These are phyloP conservation scores for Diaporthe helianthi DNA, from an alignment of 2,329 filamentous ascomycete species.

Conservation along the genomic window DNA sequence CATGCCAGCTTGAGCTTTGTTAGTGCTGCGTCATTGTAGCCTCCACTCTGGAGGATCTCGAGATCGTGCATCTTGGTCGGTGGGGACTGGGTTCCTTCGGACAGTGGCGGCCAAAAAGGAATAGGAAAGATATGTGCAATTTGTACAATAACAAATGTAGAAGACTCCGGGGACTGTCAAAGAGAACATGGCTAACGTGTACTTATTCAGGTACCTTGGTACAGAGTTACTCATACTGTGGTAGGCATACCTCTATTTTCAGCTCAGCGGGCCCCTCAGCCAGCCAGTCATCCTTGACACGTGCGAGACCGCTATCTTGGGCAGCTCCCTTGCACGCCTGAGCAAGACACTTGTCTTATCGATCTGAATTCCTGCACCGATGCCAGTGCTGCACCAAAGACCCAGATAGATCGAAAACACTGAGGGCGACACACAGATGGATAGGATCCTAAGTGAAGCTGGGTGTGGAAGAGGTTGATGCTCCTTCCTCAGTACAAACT, in stretches of 20 bases:
- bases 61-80: constrained; percentile 43
- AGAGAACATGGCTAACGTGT: background rate
- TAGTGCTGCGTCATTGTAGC: constrained; percentile 41
- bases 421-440: background rate
- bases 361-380: background rate
- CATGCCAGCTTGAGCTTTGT: constrained; percentile 47
- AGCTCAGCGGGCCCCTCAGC: constrained; percentile 9
- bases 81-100: background rate
- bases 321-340: constrained; percentile 9
- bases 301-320: constrained; percentile 17
- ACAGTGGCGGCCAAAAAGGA: background rate
- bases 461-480: background rate
- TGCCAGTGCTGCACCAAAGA: too few species aligned
- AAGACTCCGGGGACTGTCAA: background rate
- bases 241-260: constrained; percentile 19
- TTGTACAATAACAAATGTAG: too few species aligned
- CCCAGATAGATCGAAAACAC: background rate
- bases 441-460: background rate
- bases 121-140: background rate
- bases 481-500: background rate
- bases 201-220: background rate
- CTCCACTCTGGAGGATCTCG: constrained; percentile 42
- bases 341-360: constrained; percentile 25
- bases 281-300: constrained; percentile 33
- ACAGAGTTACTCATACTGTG: too few species aligned